Base-by-base conservation (phyloP, 1,284 basidiomycete genomes). In the Rhodotorula glutinis region DNA sequence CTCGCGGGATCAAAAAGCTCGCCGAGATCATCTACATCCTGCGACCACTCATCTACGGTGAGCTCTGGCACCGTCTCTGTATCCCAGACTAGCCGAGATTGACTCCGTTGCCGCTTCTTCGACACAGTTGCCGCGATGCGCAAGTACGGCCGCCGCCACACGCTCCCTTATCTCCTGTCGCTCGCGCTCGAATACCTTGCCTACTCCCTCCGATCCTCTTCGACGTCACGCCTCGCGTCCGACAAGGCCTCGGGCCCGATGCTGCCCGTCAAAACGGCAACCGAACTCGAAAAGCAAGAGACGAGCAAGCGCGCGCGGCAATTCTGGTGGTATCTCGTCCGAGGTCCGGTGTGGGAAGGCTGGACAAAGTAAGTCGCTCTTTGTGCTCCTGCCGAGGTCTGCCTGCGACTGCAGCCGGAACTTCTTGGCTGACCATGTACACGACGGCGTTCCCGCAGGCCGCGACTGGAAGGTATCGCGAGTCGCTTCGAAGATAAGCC, bases 301-400 rank as follows among this genome's bases (percentile, higher is more conserved):
- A 78, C 79, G 70, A 53, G 72, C 23, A 76, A 77, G 47, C 63
- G 80, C 17, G 71, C 69, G 57, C 74, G 76, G 44, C 71, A 75
- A n/a, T 78, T 81, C 65, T 80, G 79, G 79, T 78, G 78, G 75
- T 81, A 81, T 70, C 70, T 81, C 29, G 68, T 81, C 2, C 67
- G 80, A 16, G 80, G 80, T 4, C 80, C 80, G 1, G 72, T 78
- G 0, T 81, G 80, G 80, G 73, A 79, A 59, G 69, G 67, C 4
- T 80, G 76, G 73, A 81, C 80, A 23, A 76, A 74, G 76, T 75
- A 55, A 57, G 75, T 65, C 7, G 21, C 2, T 8, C 19, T 14
- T 17, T 30, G 53, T 29, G 30, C 19, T 5, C 17, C 3, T 27
- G n/a, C n/a, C n/a, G n/a, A n/a, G n/a, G n/a, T n/a, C n/a, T n/a